Evolutionary conservation across 257 asterid species (phyloP).

Genomic region (Fraxinus pennsylvanica): DNA sequence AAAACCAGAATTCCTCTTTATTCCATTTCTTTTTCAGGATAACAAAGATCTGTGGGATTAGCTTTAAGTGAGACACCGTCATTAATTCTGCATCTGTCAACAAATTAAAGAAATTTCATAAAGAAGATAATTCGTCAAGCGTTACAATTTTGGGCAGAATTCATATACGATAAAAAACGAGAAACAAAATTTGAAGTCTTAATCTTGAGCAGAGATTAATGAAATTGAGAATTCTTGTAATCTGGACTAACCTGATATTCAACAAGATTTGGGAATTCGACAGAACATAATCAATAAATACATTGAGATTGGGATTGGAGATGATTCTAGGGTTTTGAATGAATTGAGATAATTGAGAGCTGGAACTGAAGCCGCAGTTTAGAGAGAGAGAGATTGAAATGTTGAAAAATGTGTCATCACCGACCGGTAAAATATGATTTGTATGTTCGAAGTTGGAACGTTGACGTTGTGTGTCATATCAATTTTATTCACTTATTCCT

Average conservation of each 20-base stretch:
- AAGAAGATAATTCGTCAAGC: background rate
- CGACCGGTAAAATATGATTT: background rate
- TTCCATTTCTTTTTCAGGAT: background rate
- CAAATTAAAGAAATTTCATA: background rate
- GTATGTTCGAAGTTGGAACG: background rate
- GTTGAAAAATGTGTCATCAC: background rate
- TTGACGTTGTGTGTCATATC: background rate
- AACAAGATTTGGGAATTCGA: background rate
- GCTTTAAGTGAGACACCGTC: background rate
- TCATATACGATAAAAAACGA: background rate
- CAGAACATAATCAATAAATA: background rate
- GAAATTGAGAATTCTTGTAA: background rate
- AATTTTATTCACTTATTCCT: too few relatives aligned
- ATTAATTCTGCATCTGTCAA: background rate
- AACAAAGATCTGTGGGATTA: conserved; percentile 16
- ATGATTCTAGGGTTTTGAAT: background rate
- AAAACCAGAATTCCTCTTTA: background rate
- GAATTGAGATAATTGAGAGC: background rate
- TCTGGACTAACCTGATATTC: conserved; percentile 7
- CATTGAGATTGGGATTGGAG: background rate
- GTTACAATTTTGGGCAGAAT: background rate
- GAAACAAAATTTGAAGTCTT: background rate
- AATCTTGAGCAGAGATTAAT: background rate
- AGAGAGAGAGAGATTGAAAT: background rate
- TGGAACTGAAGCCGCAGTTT: background rate